Conservation (phyloP, 2,329 filamentous ascomycete genomes). For the Diaporthe velutina region DNA sequence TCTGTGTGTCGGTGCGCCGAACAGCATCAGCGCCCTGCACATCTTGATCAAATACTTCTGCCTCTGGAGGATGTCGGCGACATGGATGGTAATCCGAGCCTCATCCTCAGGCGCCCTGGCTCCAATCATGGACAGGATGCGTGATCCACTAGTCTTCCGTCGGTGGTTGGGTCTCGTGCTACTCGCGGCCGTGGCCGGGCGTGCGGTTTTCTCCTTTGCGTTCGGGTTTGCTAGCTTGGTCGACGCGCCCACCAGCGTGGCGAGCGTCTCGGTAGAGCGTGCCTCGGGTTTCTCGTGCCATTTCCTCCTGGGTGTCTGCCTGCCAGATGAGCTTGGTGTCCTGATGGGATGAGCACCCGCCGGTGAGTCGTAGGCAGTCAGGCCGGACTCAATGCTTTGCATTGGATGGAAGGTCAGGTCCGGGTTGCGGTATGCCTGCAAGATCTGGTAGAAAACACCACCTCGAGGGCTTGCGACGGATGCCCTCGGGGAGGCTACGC, state of each 20-base stretch:
- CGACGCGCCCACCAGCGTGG: slow-evolving; percentile 62
- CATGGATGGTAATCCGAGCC: slow-evolving; percentile 66
- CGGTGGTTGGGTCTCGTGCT: not conserved
- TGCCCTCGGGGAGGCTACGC: not conserved
- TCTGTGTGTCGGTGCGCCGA: slow-evolving; percentile 90
- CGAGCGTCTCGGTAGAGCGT: slow-evolving; percentile 60
- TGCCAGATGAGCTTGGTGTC: slow-evolving; percentile 53
- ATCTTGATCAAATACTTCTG: slow-evolving; percentile 88
- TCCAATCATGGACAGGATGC: slow-evolving; percentile 8
- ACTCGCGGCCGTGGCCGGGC: not conserved
- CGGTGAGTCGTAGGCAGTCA: slow-evolving; percentile 8
- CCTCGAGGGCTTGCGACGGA: not conserved
- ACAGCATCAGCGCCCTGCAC: slow-evolving; percentile 88
- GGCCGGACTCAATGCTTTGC: slow-evolving; percentile 47
- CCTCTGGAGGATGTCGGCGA: slow-evolving; percentile 80
- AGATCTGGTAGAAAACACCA: slow-evolving; percentile 24
- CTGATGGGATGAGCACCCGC: slow-evolving; percentile 44
- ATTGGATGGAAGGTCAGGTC: slow-evolving; percentile 13
- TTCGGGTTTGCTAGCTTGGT: slow-evolving; percentile 55
- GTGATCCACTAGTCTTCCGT: slow-evolving; percentile 9
- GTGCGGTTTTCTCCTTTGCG: slow-evolving; percentile 14
- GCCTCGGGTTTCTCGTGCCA: slow-evolving; percentile 60
- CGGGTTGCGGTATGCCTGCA: slow-evolving; percentile 27
- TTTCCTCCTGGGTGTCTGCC: slow-evolving; percentile 59
- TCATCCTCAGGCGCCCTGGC: slow-evolving; percentile 43